Evolutionary conservation across 1,284 basidiomycete genomes (phyloP).

Genomic region (Naganishia liquefaciens): DNA sequence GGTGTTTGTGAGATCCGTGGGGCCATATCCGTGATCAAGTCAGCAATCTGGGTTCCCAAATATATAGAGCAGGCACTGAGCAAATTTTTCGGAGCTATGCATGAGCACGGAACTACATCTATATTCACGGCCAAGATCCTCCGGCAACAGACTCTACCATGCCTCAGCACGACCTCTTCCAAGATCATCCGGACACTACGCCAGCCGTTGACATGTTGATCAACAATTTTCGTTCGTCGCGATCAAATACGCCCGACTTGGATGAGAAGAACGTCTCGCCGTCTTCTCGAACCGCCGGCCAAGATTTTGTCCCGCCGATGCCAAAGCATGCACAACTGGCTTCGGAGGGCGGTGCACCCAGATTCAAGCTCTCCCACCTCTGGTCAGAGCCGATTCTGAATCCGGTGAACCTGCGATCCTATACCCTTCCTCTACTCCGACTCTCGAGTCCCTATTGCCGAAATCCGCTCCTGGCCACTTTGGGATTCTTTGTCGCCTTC

Average conservation of each 20-base stretch:
- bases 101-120: no score
- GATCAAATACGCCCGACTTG: slow-evolving; percentile 24
- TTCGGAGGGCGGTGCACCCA: slow-evolving; percentile 4
- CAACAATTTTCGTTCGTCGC: slow-evolving; percentile 1
- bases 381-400: slow-evolving; percentile 55
- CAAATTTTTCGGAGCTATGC: not conserved
- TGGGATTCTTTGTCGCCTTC: slow-evolving; percentile 57
- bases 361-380: slow-evolving; percentile 44
- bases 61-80: not conserved
- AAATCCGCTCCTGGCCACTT: slow-evolving; percentile 62
- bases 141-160: not conserved
- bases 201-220: slow-evolving; percentile 5
- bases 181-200: slow-evolving; percentile 12
- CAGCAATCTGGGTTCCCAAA: no score
- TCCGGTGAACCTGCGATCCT: slow-evolving; percentile 61
- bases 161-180: slow-evolving; percentile 19
- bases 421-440: slow-evolving; percentile 62
- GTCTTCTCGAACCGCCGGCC: slow-evolving; percentile 14
- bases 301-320: slow-evolving; percentile 15
- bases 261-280: slow-evolving; percentile 12
- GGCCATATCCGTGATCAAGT: slow-evolving; percentile 4
- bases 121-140: no score
- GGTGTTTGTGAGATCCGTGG: no score
- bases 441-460: slow-evolving; percentile 60
- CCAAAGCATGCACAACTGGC: slow-evolving; percentile 16